Evolutionary conservation across 768 basidiomycete species (phyloP).

Genomic region (Fomitopsis serialis): DNA sequence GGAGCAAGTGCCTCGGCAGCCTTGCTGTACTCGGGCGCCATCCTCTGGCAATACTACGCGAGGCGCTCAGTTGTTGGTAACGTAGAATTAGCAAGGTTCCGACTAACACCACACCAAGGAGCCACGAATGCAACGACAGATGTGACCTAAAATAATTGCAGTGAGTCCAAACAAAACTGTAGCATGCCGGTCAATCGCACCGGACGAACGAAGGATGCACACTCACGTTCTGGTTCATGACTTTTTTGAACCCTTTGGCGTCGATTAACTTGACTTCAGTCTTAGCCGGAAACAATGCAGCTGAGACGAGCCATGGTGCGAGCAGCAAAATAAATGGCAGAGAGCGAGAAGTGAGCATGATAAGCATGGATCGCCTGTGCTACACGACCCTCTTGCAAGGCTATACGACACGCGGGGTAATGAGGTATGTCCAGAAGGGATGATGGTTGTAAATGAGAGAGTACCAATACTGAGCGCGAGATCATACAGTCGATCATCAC

Average conservation of each 20-base stretch:
- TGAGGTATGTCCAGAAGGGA: no score
- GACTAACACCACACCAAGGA: constrained; percentile 86
- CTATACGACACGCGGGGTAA: no score
- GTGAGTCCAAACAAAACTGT: background rate
- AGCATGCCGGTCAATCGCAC: background rate
- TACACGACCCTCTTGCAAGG: background rate
- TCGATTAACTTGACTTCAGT: constrained; percentile 67
- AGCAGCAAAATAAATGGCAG: constrained; percentile 31
- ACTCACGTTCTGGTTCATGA: constrained; percentile 72
- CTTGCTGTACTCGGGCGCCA: constrained; percentile 82
- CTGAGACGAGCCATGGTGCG: constrained; percentile 44
- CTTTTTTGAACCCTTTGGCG: constrained; percentile 61
- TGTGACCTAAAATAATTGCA: constrained; percentile 8
- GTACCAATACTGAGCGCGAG: no score
- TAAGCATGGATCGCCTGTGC: background rate
- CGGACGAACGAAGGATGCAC: background rate
- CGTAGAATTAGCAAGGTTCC: background rate
- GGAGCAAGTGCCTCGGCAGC: constrained; percentile 77
- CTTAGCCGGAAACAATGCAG: constrained; percentile 38
- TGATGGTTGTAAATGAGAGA: no score
- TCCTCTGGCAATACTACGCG: constrained; percentile 71
- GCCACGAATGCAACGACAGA: constrained; percentile 83
- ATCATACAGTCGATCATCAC: background rate
- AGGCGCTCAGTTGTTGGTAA: background rate
- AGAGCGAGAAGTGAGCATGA: constrained; percentile 9